phyloP scores from a whole-genome alignment of 768 basidiomycete species.

The Chiua virens region DNA sequence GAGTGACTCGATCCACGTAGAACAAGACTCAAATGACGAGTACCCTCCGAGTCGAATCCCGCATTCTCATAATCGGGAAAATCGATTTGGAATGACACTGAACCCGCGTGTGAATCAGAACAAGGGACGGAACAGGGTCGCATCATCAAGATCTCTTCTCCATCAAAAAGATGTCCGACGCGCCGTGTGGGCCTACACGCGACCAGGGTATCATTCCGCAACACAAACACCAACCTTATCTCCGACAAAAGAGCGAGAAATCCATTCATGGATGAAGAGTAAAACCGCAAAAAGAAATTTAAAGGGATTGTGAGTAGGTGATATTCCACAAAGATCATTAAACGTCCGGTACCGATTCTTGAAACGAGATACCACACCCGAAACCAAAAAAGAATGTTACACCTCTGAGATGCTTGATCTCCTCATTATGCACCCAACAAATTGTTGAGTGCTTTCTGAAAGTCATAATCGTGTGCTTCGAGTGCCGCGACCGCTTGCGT shows the following conservation, averaged over 20 bases:
- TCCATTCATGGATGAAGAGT: conserved; percentile 13
- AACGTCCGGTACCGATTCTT: conserved; percentile 10
- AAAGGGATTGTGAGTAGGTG: conserved; percentile 19
- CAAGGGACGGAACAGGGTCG: background rate
- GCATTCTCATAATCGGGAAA: conserved; percentile 17
- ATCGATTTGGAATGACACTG: conserved; percentile 1
- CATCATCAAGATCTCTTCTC: background rate
- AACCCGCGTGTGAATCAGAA: conserved; percentile 13
- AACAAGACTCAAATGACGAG: background rate
- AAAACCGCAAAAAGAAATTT: background rate
- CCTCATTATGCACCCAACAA: conserved; percentile 46
- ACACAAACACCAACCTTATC: background rate
- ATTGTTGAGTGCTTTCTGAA: conserved; percentile 75
- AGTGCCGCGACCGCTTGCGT: conserved; percentile 79
- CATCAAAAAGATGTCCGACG: background rate
- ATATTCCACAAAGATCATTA: conserved; percentile 23
- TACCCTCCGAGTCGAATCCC: background rate
- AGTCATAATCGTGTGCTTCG: conserved; percentile 81
- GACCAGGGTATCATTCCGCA: background rate
- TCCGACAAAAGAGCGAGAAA: conserved; percentile 12
- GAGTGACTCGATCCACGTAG: background rate
- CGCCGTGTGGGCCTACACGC: background rate
- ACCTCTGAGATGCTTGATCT: conserved; percentile 12
- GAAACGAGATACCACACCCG: conserved; percentile 15
- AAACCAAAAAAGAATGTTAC: conserved; percentile 13